These are phyloP conservation scores for Monilinia fructicola DNA, from an alignment of 2,329 filamentous ascomycete genomes.

Conservation along the genomic window DNA sequence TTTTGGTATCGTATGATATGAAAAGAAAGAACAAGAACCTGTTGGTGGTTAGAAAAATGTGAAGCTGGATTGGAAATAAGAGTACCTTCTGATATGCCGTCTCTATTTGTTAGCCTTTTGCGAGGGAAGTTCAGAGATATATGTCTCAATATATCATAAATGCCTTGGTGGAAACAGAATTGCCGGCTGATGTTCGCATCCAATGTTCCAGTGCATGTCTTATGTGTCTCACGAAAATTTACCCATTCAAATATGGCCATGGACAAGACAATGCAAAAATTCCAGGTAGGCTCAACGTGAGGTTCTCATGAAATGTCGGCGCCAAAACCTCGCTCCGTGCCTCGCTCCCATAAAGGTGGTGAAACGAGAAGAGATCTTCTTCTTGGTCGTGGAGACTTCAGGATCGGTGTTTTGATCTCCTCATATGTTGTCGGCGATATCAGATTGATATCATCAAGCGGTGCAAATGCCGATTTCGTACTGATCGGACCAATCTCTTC, in stretches of 20 bases:
- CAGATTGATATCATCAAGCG: conserved; percentile 16
- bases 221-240: no score
- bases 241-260: neutral
- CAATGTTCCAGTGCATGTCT: no score
- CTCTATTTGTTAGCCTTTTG: neutral
- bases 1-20: neutral
- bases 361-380: conserved; percentile 23
- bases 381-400: conserved; percentile 17
- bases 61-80: no score
- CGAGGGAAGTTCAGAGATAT: neutral
- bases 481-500: conserved; percentile 19
- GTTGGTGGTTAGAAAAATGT: neutral
- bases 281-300: neutral
- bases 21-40: neutral
- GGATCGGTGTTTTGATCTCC: conserved; percentile 13
- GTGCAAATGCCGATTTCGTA: conserved; percentile 6
- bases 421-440: conserved; percentile 17
- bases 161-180: no score
- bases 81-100: neutral
- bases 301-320: neutral
- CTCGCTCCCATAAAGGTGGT: conserved; percentile 17
- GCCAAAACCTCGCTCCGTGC: conserved; percentile 4
- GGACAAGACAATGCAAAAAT: neutral
- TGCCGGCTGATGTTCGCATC: neutral
- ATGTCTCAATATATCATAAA: no score